Evolutionary conservation across 345 rosid genomes (phyloP).

Genomic region (Acer negundo): DNA sequence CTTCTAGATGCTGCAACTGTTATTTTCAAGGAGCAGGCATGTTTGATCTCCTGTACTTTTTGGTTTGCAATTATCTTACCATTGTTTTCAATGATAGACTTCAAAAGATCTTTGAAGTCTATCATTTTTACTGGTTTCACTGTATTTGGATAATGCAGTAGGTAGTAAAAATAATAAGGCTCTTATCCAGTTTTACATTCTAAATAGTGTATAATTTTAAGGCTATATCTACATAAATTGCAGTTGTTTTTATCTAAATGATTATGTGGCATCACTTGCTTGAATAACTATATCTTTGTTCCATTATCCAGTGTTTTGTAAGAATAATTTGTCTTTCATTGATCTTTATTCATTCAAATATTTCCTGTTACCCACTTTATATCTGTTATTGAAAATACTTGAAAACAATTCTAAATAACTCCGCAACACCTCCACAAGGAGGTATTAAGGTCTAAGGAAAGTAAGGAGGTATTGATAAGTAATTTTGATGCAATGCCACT

Average conservation of each 20-base stretch:
- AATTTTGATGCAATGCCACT: not conserved
- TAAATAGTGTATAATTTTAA: not conserved
- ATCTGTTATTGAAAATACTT: not conserved
- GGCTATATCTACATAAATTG: not conserved
- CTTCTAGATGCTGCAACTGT: slow-evolving; percentile 96
- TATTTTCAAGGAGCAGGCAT: slow-evolving; percentile 96
- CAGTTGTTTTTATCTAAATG: slow-evolving; percentile 3
- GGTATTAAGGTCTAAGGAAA: not conserved
- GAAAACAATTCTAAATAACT: not conserved
- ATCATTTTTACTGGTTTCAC: not conserved
- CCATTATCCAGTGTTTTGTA: not conserved
- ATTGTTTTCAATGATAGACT: slow-evolving; percentile 9
- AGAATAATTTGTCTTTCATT: not conserved
- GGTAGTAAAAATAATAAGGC: slow-evolving; percentile 14
- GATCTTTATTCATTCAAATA: not conserved
- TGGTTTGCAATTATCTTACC: slow-evolving; percentile 16
- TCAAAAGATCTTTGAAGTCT: slow-evolving; percentile 1
- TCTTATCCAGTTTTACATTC: not conserved
- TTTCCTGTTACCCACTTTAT: not conserved
- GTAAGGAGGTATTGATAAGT: not conserved
- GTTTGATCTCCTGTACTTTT: slow-evolving; percentile 24
- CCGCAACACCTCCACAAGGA: not conserved
- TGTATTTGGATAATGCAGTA: not conserved
- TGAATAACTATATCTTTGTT: not conserved
- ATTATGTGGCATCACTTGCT: not conserved